Evolutionary conservation across 169 alveolate species (phyloP).

Genomic region (Plasmodium knowlesi): DNA sequence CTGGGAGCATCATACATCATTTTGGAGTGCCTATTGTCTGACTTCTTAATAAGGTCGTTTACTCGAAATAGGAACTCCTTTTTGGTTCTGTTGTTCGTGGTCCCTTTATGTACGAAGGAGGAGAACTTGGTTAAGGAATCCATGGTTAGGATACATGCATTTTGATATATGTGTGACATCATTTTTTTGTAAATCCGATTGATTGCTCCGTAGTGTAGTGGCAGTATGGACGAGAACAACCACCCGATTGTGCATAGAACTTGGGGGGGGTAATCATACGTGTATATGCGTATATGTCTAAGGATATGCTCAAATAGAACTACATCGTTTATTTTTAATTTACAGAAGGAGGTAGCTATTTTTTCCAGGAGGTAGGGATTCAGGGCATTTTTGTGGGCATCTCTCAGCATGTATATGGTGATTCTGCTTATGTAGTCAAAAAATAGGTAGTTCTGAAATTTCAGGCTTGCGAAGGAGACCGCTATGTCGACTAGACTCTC

Average conservation of each 20-base stretch:
- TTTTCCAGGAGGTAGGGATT: slow-evolving; percentile 75
- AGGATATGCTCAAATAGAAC: slow-evolving; percentile 75
- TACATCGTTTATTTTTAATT: slow-evolving; percentile 81
- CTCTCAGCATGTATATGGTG: slow-evolving; percentile 53
- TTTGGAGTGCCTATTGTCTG: slow-evolving; percentile 18
- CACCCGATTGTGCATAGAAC: slow-evolving; percentile 54
- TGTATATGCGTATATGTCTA: slow-evolving; percentile 34
- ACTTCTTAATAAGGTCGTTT: slow-evolving; percentile 33
- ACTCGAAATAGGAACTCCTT: slow-evolving; percentile 48
- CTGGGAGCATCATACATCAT: slow-evolving; percentile 79
- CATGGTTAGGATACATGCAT: slow-evolving; percentile 10
- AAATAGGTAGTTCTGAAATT: slow-evolving; percentile 74
- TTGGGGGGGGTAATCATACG: slow-evolving; percentile 71
- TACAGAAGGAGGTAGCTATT: slow-evolving; percentile 65
- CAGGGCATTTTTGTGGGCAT: background rate
- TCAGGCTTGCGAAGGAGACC: slow-evolving; percentile 76
- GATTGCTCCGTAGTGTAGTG: slow-evolving; percentile 67
- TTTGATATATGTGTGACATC: slow-evolving; percentile 15
- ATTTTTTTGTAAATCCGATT: slow-evolving; percentile 64
- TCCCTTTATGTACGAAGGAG: slow-evolving; percentile 74
- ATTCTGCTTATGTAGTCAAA: slow-evolving; percentile 74
- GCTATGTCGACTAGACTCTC: slow-evolving; percentile 44
- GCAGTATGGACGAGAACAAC: slow-evolving; percentile 34
- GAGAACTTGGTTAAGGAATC: slow-evolving; percentile 70
- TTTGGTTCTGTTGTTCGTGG: background rate